Base-by-base conservation (phyloP, 2,329 filamentous ascomycete species). In the Leptographium galeiforme region DNA sequence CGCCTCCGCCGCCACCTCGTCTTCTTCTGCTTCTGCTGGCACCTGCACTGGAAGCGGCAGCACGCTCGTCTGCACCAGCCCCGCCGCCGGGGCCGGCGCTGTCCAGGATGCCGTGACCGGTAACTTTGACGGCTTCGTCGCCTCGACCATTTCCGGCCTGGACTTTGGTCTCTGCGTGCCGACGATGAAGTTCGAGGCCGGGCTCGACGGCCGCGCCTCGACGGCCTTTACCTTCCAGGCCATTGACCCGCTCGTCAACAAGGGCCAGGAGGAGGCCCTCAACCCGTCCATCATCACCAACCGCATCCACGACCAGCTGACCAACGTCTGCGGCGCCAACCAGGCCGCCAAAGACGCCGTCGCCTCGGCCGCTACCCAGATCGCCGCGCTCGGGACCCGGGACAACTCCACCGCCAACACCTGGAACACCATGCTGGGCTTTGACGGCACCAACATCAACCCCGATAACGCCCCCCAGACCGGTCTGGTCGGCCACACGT, bases 251-350 rank as follows among this genome's bases (percentile, higher is more conserved):
- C 67, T 77, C 18, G 75, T 84, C 55, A 75, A 78, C 58, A 70
- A 79, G 62, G 77, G 77, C 51, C 82, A 86, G 67, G 68, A 80
- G 61, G 82, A 85, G 63, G 81, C 82, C 10, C 71, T 85, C 47
- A 85, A 86, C 76, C 82, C 82, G 54, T 78, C 79, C 70, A 86
- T 86, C 72, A 86, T 86, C 71, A 84, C 81, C 64, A 85, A 84
- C 73, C 77, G 81, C 57, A 80, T 86, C 65, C 82, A 79, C 67
- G 82, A 86, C 66, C 80, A 85, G 69, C 73, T 86, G 55, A 74
- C 67, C 63, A 85, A 84, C 67, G 79, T 82, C 40, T 86, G 82
- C 68, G 69, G 71, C 41, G 82, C 82, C 52, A 81, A 81, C 62
- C 72, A 69, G 32, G 80, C 77, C 5, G 82, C 81, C 52, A 72